Evolutionary conservation across 805 yeast genomes (phyloP).

Genomic region (Candida manassasensis): DNA sequence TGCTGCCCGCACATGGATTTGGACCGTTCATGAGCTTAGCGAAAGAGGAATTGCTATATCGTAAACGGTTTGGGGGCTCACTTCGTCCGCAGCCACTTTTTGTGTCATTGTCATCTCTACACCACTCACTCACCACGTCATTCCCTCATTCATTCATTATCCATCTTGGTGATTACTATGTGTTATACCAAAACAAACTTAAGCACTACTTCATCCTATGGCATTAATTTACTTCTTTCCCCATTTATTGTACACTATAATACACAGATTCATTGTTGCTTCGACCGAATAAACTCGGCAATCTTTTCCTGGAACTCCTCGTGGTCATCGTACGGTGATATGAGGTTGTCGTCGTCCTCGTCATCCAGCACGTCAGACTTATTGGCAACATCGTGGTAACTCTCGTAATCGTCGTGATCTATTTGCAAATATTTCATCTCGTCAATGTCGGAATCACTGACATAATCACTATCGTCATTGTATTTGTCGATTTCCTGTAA

Average conservation of each 20-base stretch:
- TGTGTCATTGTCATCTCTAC: no score
- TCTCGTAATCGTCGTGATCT: constrained; percentile 5
- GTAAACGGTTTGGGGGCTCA: no score
- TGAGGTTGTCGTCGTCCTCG: constrained; percentile 7
- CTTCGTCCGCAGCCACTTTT: no score
- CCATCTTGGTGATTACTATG: no score
- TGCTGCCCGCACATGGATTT: constrained; percentile 71
- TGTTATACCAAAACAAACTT: no score
- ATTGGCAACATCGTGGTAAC: constrained; percentile 5
- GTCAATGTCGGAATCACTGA: constrained; percentile 6
- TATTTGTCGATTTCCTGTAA: constrained; percentile 6
- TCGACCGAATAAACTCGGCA: constrained; percentile 1
- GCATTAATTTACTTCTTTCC: no score
- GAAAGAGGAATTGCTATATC: constrained; percentile 29
- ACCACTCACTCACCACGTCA: no score
- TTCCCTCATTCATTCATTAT: no score
- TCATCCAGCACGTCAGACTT: constrained; percentile 4
- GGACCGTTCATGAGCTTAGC: constrained; percentile 63
- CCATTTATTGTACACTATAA: no score
- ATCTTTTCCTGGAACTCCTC: constrained; percentile 2
- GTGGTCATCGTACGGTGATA: constrained; percentile 1
- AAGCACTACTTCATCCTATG: no score
- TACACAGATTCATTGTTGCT: no score
- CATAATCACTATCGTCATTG: constrained; percentile 17
- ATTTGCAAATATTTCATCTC: constrained; percentile 2